These are phyloP conservation scores for Gossypium arboreum DNA, from an alignment of 345 rosid species.

Conservation along the genomic window DNA sequence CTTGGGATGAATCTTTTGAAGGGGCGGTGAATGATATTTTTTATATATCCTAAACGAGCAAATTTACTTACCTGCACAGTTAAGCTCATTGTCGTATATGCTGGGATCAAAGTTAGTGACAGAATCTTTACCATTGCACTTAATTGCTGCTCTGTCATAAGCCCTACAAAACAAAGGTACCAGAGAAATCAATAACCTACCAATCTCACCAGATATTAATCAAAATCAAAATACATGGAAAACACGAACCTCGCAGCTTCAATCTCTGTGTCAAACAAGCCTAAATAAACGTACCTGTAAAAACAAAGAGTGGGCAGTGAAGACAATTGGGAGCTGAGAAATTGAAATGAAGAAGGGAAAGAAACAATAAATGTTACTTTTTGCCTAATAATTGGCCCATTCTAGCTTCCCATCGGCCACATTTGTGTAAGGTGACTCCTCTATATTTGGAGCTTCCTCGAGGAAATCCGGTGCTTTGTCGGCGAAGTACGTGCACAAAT, in stretches of 20 bases:
- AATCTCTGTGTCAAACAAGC: conserved; percentile 86
- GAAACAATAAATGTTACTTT: conserved; percentile 45
- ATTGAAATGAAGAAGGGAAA: not conserved
- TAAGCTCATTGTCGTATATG: conserved; percentile 64
- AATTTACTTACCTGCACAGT: conserved; percentile 36
- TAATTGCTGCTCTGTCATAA: conserved; percentile 89
- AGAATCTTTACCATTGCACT: conserved; percentile 90
- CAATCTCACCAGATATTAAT: not conserved
- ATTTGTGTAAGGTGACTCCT: conserved; percentile 96
- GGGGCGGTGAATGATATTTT: not conserved
- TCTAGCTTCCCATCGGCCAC: conserved; percentile 98
- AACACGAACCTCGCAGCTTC: conserved; percentile 80
- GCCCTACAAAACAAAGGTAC: conserved; percentile 35
- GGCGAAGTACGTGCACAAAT: conserved; percentile 88
- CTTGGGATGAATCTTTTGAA: not conserved
- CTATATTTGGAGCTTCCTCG: conserved; percentile 96
- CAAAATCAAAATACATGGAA: not conserved
- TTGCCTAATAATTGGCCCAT: conserved; percentile 94
- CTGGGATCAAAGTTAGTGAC: conserved; percentile 90
- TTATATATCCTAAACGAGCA: not conserved
- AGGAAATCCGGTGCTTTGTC: conserved; percentile 95
- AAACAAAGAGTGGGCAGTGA: not conserved
- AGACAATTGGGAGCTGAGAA: not conserved
- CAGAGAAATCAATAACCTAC: not conserved
- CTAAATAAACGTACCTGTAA: conserved; percentile 81